phyloP scores from a whole-genome alignment of 345 rosid species.

The Populus davidiana region DNA sequence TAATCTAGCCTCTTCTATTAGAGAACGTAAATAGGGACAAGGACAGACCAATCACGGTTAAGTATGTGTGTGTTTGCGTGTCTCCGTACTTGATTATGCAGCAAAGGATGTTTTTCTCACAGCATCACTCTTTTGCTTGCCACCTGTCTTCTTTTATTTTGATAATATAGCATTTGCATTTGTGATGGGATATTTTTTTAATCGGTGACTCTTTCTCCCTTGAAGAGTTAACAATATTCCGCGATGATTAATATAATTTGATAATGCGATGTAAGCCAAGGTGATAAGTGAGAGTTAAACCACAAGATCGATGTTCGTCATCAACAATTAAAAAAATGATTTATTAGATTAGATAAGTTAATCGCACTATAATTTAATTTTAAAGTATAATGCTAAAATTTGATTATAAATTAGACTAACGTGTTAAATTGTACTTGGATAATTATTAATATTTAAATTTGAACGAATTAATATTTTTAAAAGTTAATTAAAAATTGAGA shows the following conservation, averaged over 20 bases:
- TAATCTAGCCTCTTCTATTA: neutral
- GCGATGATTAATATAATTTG: too few species aligned
- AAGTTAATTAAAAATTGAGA: too few species aligned
- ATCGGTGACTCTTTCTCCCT: constrained; percentile 24
- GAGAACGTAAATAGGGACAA: neutral
- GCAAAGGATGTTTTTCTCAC: constrained; percentile 28
- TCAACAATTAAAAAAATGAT: neutral
- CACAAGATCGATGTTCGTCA: neutral
- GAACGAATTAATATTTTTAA: too few species aligned
- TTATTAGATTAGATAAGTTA: too few species aligned
- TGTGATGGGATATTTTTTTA: neutral
- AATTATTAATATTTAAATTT: too few species aligned
- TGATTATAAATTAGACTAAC: neutral
- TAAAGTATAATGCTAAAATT: too few species aligned
- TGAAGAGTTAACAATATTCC: constrained; percentile 12
- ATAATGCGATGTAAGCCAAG: too few species aligned
- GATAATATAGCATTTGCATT: constrained; percentile 13
- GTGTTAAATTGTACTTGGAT: too few species aligned
- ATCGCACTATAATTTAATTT: too few species aligned
- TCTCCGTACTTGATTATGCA: constrained; percentile 32
- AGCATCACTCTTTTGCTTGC: constrained; percentile 41
- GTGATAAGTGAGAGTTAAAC: neutral
- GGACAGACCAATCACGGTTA: constrained; percentile 49
- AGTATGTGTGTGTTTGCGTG: constrained; percentile 52
- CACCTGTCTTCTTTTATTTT: constrained; percentile 38